These are phyloP conservation scores for Zygotorulaspora sp. DNA, from an alignment of 805 yeast species.

Conservation along the genomic window DNA sequence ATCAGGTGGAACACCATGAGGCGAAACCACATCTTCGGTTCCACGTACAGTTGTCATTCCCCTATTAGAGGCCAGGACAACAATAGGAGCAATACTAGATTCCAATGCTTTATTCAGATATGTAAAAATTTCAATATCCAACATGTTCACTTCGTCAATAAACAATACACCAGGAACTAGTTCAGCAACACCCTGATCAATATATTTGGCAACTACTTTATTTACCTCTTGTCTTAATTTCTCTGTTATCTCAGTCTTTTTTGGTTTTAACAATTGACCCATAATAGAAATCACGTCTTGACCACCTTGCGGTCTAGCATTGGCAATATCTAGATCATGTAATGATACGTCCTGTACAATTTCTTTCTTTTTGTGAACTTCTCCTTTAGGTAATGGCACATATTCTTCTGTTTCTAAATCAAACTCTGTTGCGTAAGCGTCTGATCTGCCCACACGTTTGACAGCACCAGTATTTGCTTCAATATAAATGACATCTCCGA, in stretches of 20 bases:
- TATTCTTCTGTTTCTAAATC: slow-evolving; percentile 98
- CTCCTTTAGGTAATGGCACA: slow-evolving; percentile 98
- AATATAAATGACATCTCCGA: slow-evolving; percentile 95
- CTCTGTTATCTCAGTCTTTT: slow-evolving; percentile 95
- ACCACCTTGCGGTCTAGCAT: slow-evolving; percentile 94
- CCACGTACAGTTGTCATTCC: slow-evolving; percentile 92
- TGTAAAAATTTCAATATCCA: slow-evolving; percentile 95
- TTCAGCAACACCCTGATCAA: slow-evolving; percentile 97
- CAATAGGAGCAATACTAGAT: slow-evolving; percentile 87
- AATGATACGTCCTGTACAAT: slow-evolving; percentile 95
- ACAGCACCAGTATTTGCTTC: slow-evolving; percentile 98
- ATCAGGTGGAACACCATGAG: slow-evolving; percentile 97
- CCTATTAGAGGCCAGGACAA: slow-evolving; percentile 91
- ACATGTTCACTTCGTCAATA: slow-evolving; percentile 97
- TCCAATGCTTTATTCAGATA: slow-evolving; percentile 92
- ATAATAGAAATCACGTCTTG: slow-evolving; percentile 93
- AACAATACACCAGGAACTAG: slow-evolving; percentile 95
- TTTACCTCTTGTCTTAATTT: slow-evolving; percentile 90
- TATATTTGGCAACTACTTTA: slow-evolving; percentile 91
- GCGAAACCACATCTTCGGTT: slow-evolving; percentile 76
- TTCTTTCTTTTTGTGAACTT: slow-evolving; percentile 96
- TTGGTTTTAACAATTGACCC: slow-evolving; percentile 95
- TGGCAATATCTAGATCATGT: slow-evolving; percentile 94
- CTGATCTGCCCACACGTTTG: slow-evolving; percentile 96
- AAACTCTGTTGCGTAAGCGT: slow-evolving; percentile 96